Evolutionary conservation across 2,329 filamentous ascomycete species (phyloP), one percentile per base, ranked within the genome.

Genomic region (Waltergamsia citrina): DNA sequence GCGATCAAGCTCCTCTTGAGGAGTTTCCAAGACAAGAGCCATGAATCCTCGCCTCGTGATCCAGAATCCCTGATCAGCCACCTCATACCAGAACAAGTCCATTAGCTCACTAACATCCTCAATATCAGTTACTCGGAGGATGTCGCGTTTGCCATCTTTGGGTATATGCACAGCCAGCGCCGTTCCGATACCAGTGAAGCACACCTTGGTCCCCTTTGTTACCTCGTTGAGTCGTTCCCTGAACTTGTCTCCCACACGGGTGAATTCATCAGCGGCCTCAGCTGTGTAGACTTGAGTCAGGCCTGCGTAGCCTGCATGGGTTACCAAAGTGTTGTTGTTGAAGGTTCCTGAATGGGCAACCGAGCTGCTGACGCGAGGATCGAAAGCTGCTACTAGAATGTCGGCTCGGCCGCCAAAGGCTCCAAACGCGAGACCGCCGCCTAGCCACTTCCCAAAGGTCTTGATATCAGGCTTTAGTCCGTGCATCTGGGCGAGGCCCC

Each of bases 361-460:
- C 1, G 52, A 49, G 2, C 49, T 55, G 2, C 49, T 38, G 1
- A 51, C 46, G 9, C 63, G 49, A 8, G 71, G 71, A 43, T 75
- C 69, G 43, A 71, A 80, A 6, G 69, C 47, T 0, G 53, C 51
- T n/a, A n/a, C n/a, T 73, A 83, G 80, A 39, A 82, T 63, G 5
- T 73, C 65, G 25, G 48, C 48, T 17, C 63, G 59, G 1, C 79
- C 79, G 1, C 79, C 78, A 45, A 85, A 81, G 0, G 72, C 76
- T 3, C 78, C 79, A 46, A 82, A 80, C 0, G 72, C 64, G 44
- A 81, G 64, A 0, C 78, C 79, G 3, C 78, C 79, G 6, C 78
- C 79, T 3, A 82, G 55, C 44, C 71, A 82, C 46, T 83, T 84
- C 1, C 79, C 79, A 26, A 82, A 52, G 0, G 75, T 78, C 29